Base-by-base conservation (phyloP, 2,329 filamentous ascomycete genomes). In the Neofusicoccum sp. region DNA sequence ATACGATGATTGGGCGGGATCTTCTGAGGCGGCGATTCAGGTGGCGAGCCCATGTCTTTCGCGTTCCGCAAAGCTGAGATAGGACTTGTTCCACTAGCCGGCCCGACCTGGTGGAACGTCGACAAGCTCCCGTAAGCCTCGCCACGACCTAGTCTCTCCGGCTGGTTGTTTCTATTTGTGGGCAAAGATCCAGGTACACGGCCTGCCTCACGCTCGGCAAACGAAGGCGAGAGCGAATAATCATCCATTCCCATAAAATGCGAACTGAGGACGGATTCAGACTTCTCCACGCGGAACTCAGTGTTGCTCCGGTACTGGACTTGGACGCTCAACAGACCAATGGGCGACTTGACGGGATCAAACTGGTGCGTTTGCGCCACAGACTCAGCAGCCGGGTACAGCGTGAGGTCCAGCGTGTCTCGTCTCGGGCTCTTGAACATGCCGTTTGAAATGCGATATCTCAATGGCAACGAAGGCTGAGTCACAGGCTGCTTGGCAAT, bases 181-280 rank as follows among this genome's bases (percentile, higher is more conserved):
- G 92, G 91, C 56, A 95, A 79, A n/a, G 92, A 96, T 36, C 91
- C 92, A 48, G 89, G 81, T 66, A 92, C 89, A 60, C 75, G 76
- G 41, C 73, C 72, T 12, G 69, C 68, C 41, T 72, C 70, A 7
- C 70, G 67, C 58, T 84, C 84, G 5, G 87, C 84, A 16, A 95
- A 77, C 1, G 92, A 93, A 7, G 93, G 93, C 65, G 87, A 87
- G 74, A 96, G 96, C 71, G 92, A 91, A 65, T 91, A 87, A 73
- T 97, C 93, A 73, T 97, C 93, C 41, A 92, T 85, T 12, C 92
- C 93, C 85, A 97, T 93, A 72, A 98, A 97, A 36, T 92, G 89
- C 12, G 94, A 97, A 78, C 93, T 97, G 47, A 98, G 79, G 7
- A 98, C 79, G 4, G 93, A 89, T 77, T 98, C 95, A 0, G 93